Evolutionary conservation across 169 alveolate genomes (phyloP).

Genomic region (Ichthyophthirius multifiliis): DNA sequence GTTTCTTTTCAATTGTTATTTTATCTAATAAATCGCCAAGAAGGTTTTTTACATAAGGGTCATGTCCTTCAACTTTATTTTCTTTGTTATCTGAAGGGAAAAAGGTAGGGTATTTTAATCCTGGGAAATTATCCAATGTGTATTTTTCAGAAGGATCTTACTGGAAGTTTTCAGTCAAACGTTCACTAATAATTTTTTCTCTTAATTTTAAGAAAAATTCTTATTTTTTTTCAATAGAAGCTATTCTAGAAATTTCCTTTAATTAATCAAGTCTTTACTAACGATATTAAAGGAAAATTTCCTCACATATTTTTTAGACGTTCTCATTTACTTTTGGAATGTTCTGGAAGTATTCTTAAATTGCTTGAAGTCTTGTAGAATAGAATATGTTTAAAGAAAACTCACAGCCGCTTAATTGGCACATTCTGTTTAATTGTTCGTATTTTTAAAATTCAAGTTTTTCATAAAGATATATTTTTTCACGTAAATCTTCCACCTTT

Average conservation of each 20-base stretch:
- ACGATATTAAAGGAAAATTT: neutral
- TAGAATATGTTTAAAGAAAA: slow-evolving; percentile 10
- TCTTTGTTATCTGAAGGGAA: neutral
- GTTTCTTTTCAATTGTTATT: neutral
- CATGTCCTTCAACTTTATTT: neutral
- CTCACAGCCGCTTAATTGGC: neutral
- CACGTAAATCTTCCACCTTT: slow-evolving; percentile 17
- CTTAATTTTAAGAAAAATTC: slow-evolving; percentile 1
- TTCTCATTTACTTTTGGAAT: neutral
- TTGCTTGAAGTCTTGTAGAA: slow-evolving; percentile 10
- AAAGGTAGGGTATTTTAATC: slow-evolving; percentile 7
- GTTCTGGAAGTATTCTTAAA: neutral
- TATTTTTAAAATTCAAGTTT: neutral
- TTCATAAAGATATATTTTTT: neutral
- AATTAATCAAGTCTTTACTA: neutral
- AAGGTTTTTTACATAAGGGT: slow-evolving; percentile 3
- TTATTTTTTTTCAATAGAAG: slow-evolving; percentile 9
- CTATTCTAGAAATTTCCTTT: neutral
- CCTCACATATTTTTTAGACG: neutral
- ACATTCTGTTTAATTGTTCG: neutral
- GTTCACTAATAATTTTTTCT: neutral
- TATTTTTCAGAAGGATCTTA: neutral
- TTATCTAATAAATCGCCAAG: neutral
- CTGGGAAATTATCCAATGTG: slow-evolving; percentile 13
- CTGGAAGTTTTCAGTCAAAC: neutral